A percentile compares a stretch with the other conserved stretches of the same genome.
Evolutionary conservation across 2,329 filamentous ascomycete species (phyloP).

Genomic region (Claviceps sp.): DNA sequence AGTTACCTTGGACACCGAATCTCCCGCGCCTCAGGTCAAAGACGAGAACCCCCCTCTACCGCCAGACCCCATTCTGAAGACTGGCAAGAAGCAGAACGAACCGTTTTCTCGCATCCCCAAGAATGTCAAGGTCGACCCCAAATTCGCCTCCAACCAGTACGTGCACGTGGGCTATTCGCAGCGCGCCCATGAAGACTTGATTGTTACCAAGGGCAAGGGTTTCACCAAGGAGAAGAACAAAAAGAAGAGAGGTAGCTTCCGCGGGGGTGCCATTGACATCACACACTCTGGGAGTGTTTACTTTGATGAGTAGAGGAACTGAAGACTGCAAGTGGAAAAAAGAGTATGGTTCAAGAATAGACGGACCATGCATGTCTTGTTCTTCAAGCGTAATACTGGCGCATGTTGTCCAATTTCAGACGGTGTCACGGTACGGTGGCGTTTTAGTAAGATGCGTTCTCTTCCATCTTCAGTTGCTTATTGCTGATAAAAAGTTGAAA

Average conservation of each 20-base stretch:
- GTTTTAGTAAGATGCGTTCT: not conserved
- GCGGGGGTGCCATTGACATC: conserved; percentile 79
- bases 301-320: conserved; percentile 62
- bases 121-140: conserved; percentile 53
- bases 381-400: not conserved
- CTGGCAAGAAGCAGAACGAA: conserved; percentile 41
- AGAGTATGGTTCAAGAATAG: not conserved
- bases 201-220: conserved; percentile 84
- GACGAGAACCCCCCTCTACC: conserved; percentile 35
- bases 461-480: no score
- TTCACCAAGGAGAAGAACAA: conserved; percentile 99
- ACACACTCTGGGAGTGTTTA: conserved; percentile 74
- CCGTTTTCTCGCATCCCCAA: conserved; percentile 69
- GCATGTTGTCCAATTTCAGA: not conserved
- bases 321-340: not conserved
- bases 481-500: no score
- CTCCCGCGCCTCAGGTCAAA: conserved; percentile 23
- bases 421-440: not conserved
- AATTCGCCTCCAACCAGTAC: conserved; percentile 67
- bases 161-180: conserved; percentile 78
- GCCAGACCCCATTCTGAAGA: conserved; percentile 29
- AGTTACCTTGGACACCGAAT: conserved; percentile 39
- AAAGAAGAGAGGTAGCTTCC: conserved; percentile 83
- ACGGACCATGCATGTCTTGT: no score
- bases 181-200: conserved; percentile 74